Evolutionary conservation across 805 yeast species (phyloP), one percentile per base, ranked within the genome.

Genomic region (Limtongia smithiae): DNA sequence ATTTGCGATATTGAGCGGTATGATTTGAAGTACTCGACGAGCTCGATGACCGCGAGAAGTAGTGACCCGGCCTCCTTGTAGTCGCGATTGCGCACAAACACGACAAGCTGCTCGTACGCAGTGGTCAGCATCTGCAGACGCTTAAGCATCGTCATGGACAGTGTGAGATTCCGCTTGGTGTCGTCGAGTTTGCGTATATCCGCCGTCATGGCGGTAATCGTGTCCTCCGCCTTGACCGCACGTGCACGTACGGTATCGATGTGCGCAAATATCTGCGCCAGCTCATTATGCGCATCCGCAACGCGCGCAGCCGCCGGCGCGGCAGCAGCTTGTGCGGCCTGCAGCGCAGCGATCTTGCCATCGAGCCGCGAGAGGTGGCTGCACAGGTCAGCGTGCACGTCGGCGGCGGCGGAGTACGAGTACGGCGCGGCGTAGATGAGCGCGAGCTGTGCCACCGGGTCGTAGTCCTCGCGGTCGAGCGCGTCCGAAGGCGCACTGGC

Each of bases 1-100:
- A 88, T 81, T 57, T 86, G 93, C 51, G 83, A 85, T 31, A 93
- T 83, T 36, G 93, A 81, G 63, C 91, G 81, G 67, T 84, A 91
- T 0, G 86, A 80, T 61, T 81, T 80, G 71, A 88, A 88, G 66
- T 81, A 83, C 34, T 73, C 75, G 66, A 84, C 75, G 45, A 88
- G 73, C 58, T 85, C 93, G 30, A 80, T 71, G 12, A 85, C 90
- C 1, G 86, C 95, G 15, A 80, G 77, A 35, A 88, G 69, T 18
- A 83, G 68, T 36, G 76, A 78, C 5, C 75, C 72, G 24, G 86
- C 81, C 46, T 83, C 82, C 9, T 66, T 62, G 53, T 75, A 74
- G 44, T 77, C 71, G 41, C 76, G 73, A 11, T 69, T 70, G 20
- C 72, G 67, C 1, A 77, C 69, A 43, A 78, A 69, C 5, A 67